Evolutionary conservation across 2,329 filamentous ascomycete genomes (phyloP), one percentile per base, ranked within the genome.

Genomic region (Aspergillus versicolor): DNA sequence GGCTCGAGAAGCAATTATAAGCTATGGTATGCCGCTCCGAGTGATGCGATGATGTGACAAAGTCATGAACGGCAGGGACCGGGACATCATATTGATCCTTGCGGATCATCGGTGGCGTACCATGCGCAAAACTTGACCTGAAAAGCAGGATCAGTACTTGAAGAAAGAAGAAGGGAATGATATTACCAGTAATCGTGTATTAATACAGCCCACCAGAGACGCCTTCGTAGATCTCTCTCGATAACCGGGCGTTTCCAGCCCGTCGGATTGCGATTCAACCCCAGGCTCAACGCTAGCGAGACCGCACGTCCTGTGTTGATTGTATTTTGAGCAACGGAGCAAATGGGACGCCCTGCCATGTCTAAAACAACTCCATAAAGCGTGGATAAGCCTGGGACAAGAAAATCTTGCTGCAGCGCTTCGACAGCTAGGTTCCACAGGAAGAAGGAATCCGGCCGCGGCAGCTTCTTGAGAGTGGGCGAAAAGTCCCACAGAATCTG

Each of bases 391-490:
- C 81, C 78, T 0, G 81, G 82, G 0, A 78, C 79, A 5, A 81
- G 69, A 30, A 81, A 74, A 3, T 84, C 76, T 42, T 84, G 81
- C 56, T 82, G 81, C 5, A 83, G 69, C 0, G 81, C 80, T 55
- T 81, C 79, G 13, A 76, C 80, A 15, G 81, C 79, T 19, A 82
- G 73, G 53, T 84, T 84, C 82, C 82, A 85, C 32, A 82, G 76
- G 61, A 81, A 84, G 13, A 79, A 75, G 12, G 73, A 69, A 61
- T 84, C 81, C 0, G 82, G 82, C 1, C 69, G 67, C 11, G 58
- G 61, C 27, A 57, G 57, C 27, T 56, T 47, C 34, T 44, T 57
- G 21, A 58, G 57, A 5, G 46, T 47, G 19, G 61, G 60, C 4
- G 55, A 57, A 19, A 48, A 55, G n/a, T 70, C 67, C 82, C 82